Evolutionary conservation across 352 stramenopile species (phyloP), one percentile per base, ranked within the genome.

Genomic region (Globisporangium cystogenes): DNA sequence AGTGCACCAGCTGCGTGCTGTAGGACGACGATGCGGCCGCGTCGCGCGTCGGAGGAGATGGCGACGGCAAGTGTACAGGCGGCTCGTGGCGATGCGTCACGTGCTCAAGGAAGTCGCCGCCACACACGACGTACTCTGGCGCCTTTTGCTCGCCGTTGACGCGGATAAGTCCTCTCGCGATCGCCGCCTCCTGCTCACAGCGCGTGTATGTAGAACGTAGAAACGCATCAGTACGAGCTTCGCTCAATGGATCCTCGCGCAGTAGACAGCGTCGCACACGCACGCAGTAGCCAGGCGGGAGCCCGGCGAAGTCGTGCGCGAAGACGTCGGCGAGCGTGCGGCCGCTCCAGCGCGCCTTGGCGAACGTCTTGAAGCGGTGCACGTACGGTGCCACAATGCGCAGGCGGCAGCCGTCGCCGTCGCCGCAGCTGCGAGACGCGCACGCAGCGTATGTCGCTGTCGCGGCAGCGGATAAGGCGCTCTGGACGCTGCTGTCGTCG

Each of bases 1-100:
- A 51, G 23, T 77, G 63, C 50, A 95, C 68, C 24, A 55, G 20
- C 24, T 75, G 59, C 4, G 21, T 20, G 11, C 24, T 12, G 10
- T 16, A 7, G 7, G 40, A 18, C 5, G n/a, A 4, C 11, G 53
- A 45, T 41, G 20, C 24, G 7, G 35, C 3, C 23, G 48, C 5
- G 0, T 31, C 21, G 18, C n/a, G 12, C 23, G 1, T 51, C 27
- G 16, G 5, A 15, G 16, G 31, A 7, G 29, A 43, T 26, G 15
- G 65, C 45, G 39, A 46, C n/a, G 16, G 65, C 42, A 24, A 69
- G 57, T 83, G 75, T 4, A 98, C 83, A 31, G 72, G 77, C 20
- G 95, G 93, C 68, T 98, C 95, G 64, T 98, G 93, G 29, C 93
- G 88, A 82, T 98, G 93, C 35, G 96, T 81, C 18, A 77, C 70